Evolutionary conservation across 768 basidiomycete genomes (phyloP).

Genomic region (Tulasnella sp.): DNA sequence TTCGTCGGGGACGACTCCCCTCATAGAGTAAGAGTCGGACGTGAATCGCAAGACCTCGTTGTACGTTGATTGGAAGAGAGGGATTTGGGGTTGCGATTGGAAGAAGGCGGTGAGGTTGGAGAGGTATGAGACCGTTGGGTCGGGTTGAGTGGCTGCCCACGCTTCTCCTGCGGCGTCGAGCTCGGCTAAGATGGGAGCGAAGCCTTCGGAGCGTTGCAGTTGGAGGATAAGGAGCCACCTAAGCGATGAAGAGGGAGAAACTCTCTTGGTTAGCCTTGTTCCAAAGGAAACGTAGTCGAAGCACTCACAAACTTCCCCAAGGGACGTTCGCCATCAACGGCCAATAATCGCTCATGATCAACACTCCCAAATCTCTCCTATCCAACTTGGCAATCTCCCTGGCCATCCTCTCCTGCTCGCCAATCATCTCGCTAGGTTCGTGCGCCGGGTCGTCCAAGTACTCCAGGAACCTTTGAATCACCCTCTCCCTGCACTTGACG

Average conservation of each 20-base stretch:
- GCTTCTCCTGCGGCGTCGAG: conserved; percentile 11
- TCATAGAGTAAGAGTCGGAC: conserved; percentile 25
- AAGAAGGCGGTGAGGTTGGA: conserved; percentile 23
- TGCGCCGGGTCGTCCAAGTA: conserved; percentile 17
- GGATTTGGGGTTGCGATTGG: conserved; percentile 17
- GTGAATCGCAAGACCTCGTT: conserved; percentile 25
- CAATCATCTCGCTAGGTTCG: conserved; percentile 16
- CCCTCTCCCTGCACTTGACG: conserved; percentile 3
- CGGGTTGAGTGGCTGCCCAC: not conserved
- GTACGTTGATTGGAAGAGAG: conserved; percentile 12
- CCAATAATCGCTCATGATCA: conserved; percentile 10
- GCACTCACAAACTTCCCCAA: conserved; percentile 16
- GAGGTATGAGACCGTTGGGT: not conserved
- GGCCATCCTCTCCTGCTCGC: not conserved
- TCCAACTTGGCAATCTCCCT: not conserved
- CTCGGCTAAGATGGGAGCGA: conserved; percentile 16
- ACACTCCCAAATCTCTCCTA: not conserved
- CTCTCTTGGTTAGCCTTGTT: not conserved
- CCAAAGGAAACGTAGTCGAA: not conserved
- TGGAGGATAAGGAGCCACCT: conserved; percentile 13
- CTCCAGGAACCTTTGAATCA: conserved; percentile 11
- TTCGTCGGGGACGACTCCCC: conserved; percentile 13
- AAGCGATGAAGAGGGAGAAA: not conserved
- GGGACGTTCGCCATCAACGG: conserved; percentile 27
- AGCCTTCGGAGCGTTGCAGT: conserved; percentile 23